A percentile compares a stretch with the other conserved stretches of the same genome.
phyloP scores from a whole-genome alignment of 2,329 filamentous ascomycete species.

The Cercospora janseana region DNA sequence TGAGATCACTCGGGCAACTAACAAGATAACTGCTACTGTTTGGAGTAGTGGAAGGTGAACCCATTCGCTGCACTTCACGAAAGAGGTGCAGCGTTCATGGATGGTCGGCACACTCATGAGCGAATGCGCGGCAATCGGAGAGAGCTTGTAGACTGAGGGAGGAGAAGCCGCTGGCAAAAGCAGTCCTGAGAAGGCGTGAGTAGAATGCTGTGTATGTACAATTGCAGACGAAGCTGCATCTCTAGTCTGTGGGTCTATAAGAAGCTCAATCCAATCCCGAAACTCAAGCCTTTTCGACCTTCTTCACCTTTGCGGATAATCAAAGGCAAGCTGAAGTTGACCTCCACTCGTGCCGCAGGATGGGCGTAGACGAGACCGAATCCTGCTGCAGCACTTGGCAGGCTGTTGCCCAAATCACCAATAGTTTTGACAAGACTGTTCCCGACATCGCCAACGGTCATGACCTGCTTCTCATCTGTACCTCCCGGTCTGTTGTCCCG shows the following conservation, averaged over 20 bases:
- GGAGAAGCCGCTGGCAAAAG: no score
- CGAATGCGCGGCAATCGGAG: no score
- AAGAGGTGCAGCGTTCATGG: no score
- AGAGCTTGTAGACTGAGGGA: no score
- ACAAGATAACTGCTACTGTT: no score
- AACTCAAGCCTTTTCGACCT: slow-evolving; percentile 83
- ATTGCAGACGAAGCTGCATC: background rate
- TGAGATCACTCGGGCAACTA: no score
- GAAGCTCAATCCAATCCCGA: slow-evolving; percentile 96
- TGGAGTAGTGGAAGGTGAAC: no score
- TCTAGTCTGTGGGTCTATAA: slow-evolving; percentile 56
- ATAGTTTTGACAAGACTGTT: slow-evolving; percentile 62
- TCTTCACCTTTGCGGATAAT: slow-evolving; percentile 80
- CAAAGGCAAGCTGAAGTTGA: slow-evolving; percentile 90
- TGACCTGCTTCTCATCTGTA: slow-evolving; percentile 44
- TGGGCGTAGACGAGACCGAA: slow-evolving; percentile 93
- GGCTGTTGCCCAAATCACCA: slow-evolving; percentile 66
- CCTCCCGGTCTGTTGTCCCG: slow-evolving; percentile 45
- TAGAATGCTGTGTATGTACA: slow-evolving; percentile 3
- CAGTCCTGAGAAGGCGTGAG: background rate
- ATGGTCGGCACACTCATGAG: no score
- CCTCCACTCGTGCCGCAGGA: slow-evolving; percentile 85
- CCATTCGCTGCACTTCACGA: no score
- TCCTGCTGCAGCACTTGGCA: slow-evolving; percentile 83
- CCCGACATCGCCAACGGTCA: slow-evolving; percentile 52